Percentiles rank a stretch among this genome's conserved stretches.
Conservation (phyloP, 2,329 filamentous ascomycete genomes). For the Remersonia thermophila region DNA sequence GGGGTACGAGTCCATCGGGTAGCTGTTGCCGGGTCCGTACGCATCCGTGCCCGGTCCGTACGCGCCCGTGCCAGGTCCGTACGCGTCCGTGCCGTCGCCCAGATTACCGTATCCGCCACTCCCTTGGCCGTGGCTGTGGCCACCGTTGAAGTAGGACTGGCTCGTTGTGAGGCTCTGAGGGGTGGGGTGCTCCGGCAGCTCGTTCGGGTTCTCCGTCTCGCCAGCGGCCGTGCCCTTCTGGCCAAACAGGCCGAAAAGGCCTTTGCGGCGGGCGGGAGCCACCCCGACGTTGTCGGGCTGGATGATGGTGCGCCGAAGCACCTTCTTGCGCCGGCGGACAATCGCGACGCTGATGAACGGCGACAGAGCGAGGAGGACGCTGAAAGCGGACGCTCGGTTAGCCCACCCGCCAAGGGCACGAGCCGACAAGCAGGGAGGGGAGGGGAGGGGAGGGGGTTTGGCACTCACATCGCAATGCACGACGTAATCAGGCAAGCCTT, state of each 20-base stretch:
- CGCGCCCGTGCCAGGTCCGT: no score
- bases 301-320: conserved; percentile 24
- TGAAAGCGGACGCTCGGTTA: conserved; percentile 11
- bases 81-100: conserved; percentile 3
- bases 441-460: no score
- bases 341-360: conserved; percentile 18
- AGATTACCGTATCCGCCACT: conserved; percentile 7
- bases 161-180: conserved; percentile 13
- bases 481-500: conserved; percentile 66
- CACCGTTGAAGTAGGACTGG: conserved; percentile 12
- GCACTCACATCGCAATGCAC: conserved; percentile 60
- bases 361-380: conserved; percentile 23
- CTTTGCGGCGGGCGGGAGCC: conserved; percentile 4
- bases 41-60: conserved; percentile 1
- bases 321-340: conserved; percentile 24
- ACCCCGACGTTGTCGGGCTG: conserved; percentile 24
- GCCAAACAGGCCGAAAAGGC: conserved; percentile 6
- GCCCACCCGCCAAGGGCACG: no score
- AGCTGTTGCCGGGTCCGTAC: background rate
- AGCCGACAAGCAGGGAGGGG: no score
- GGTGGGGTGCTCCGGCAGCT: conserved; percentile 11
- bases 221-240: conserved; percentile 2
- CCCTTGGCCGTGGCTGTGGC: conserved; percentile 1
- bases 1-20: conserved; percentile 4
- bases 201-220: conserved; percentile 7